Evolutionary conservation across 257 asterid species (phyloP), one percentile per base, ranked within the genome.

Genomic region (Linderniella brevidens): DNA sequence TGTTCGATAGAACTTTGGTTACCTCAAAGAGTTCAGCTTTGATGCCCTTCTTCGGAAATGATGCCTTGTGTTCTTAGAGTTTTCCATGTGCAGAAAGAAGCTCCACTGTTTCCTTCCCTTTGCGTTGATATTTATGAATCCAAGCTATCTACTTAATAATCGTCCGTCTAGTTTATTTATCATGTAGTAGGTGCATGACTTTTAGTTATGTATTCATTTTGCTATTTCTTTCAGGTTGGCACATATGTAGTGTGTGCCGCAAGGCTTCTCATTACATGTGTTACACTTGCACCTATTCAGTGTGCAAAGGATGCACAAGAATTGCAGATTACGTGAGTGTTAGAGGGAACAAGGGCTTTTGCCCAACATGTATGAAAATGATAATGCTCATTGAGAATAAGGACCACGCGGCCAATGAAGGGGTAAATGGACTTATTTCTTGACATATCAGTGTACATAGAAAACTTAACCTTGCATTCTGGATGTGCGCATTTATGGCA

Each of bases 251-350:
- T 59, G 84, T 65, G 57, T 90, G 99, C 56, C 69, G 63, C 59
- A 90, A 75, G 72, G 40, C 79, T 47, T 66, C 99, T 35, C 75
- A 79, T 53, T 79, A 73, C 52, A 63, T 66, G 77, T 90, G 99
- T 82, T 90, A 81, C 67, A 85, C 94, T 18, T 90, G 99, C 61
- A 74, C 99, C 5, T 90, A 79, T 67, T 81, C 99, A 15, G 63
- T 90, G 75, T 90, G 99, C 85, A 90, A 81, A 78, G 68, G 77
- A 35, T 90, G 99, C 56, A 72, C 70, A 8, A 85, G 62, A 58
- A 69, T 65, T 62, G 71, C 80, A 8, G 96, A 90, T 54, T 90
- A 64, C 64, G 13, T 78, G 50, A 56, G 68, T 25, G 88, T 90
- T 39, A 67, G 86, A 69, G 87, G 81, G 52, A 85, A 75, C 76